Percentiles rank a stretch among this genome's conserved stretches.
phyloP scores from a whole-genome alignment of 2,329 filamentous ascomycete genomes.

The Gliomastix tumulicola region DNA sequence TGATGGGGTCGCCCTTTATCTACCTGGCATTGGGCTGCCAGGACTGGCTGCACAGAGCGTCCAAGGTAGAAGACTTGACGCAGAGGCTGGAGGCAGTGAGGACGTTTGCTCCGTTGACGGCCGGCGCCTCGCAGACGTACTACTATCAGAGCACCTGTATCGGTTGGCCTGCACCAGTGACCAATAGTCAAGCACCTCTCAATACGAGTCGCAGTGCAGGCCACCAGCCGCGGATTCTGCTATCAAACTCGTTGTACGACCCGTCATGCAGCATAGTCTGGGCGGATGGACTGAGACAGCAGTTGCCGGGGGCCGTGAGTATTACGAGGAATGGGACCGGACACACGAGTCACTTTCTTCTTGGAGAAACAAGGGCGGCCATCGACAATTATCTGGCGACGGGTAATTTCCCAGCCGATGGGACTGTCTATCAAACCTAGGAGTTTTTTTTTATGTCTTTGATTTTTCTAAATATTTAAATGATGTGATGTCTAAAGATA shows the following conservation, averaged over 20 bases:
- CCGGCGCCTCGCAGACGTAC: conserved; percentile 8
- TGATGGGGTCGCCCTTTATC: conserved; percentile 2
- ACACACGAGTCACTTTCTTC: conserved; percentile 11
- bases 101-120: conserved; percentile 9
- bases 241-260: conserved; percentile 11
- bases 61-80: conserved; percentile 6
- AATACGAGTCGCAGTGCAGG: neutral
- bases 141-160: conserved; percentile 10
- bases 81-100: conserved; percentile 6
- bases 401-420: conserved; percentile 12
- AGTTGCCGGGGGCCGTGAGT: conserved; percentile 11
- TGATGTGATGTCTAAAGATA: conserved; percentile 5
- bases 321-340: conserved; percentile 13
- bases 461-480: no score
- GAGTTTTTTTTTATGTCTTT: no score
- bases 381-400: conserved; percentile 11
- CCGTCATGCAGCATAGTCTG: conserved; percentile 11
- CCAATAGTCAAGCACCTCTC: conserved; percentile 8
- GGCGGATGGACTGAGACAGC: conserved; percentile 10
- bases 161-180: conserved; percentile 12
- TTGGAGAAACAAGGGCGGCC: conserved; percentile 11
- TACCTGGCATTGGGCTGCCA: conserved; percentile 13
- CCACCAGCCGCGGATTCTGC: conserved; percentile 9
- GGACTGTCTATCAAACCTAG: conserved; percentile 10
- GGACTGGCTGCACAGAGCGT: conserved; percentile 11